Conservation (phyloP, 1,284 basidiomycete genomes). For the Stereum hirsutum region DNA sequence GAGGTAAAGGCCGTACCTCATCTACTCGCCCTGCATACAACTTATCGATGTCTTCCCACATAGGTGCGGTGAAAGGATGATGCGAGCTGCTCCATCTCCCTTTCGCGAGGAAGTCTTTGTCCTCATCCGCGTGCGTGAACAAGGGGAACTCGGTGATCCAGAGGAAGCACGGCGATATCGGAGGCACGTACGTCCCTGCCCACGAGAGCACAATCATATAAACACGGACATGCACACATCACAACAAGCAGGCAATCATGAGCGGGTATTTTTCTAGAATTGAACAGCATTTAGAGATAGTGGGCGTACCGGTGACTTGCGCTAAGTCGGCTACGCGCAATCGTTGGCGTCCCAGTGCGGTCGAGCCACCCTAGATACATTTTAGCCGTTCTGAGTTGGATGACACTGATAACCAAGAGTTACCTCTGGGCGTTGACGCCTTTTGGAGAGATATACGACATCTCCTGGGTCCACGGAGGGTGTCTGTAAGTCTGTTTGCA, state of each 20-base stretch:
- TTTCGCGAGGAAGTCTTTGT: slow-evolving; percentile 78
- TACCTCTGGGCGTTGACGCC: slow-evolving; percentile 36
- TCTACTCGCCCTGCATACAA: slow-evolving; percentile 63
- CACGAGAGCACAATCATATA: background rate
- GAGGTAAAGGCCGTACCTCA: slow-evolving; percentile 30
- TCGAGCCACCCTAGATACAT: slow-evolving; percentile 67
- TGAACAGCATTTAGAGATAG: too few species aligned
- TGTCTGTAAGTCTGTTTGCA: too few species aligned
- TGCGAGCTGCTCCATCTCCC: slow-evolving; percentile 89
- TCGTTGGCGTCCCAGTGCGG: slow-evolving; percentile 69
- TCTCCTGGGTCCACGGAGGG: slow-evolving; percentile 8
- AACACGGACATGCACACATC: background rate
- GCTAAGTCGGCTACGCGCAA: slow-evolving; percentile 60
- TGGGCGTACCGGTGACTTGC: slow-evolving; percentile 45
- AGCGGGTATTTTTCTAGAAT: too few species aligned
- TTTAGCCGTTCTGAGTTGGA: too few species aligned
- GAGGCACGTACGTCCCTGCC: slow-evolving; percentile 21
- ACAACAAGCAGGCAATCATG: too few species aligned
- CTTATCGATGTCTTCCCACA: slow-evolving; percentile 75
- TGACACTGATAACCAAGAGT: slow-evolving; percentile 11
- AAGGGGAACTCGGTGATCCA: slow-evolving; percentile 97
- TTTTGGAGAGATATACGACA: slow-evolving; percentile 37
- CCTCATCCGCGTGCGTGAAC: slow-evolving; percentile 81
- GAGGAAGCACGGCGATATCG: slow-evolving; percentile 69
- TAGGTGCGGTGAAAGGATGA: slow-evolving; percentile 96